Base-by-base conservation (phyloP, 768 basidiomycete genomes). In the Kwoniella dejecticola region DNA sequence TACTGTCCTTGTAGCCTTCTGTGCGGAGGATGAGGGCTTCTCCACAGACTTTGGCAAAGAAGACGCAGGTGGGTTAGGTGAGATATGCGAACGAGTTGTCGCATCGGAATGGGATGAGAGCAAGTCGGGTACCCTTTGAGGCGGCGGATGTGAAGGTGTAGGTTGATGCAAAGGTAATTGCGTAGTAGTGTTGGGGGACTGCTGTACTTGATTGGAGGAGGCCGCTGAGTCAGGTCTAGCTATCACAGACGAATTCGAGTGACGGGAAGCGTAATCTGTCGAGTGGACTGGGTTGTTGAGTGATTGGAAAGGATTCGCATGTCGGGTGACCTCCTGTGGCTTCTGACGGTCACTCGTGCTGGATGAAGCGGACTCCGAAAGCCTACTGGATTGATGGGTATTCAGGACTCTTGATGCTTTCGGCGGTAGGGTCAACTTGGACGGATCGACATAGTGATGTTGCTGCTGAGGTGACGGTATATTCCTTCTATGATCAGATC, bases 161-260 rank as follows among this genome's bases (percentile, higher is more conserved):
- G 57, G 57, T n/a, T 53, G 63, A 33, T 60, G 57, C 11, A 64
- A 15, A 30, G 52, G 52, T n/a, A 41, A 13, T 7, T 44, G 57
- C 5, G 30, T 11, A 11, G 63, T 31, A 27, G 29, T 44, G 17
- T 33, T 30, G 17, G 57, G 52, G 10, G 63, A 63, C 36, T 46
- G 48, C 24, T 56, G 54, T 15, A 44, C 24, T 23, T 29, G 26
- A 31, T 23, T 44, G n/a, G 47, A 36, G 8, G 62, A 23, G 3
- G 49, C 41, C 2, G 49, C 41, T 29, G 55, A 49, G 12, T 30
- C 17, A 5, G 45, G 38, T 19, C 44, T 31, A 40, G 31, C 52
- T 6, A 46, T 33, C 11, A 47, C 12, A 38, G 57, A 41, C 27
- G 46, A 49, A 24, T 44, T 38, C 8, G 53, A 50, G n/a, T 24